Percentiles rank a stretch among this genome's conserved stretches.
phyloP scores from a whole-genome alignment of 805 yeast species.

The Candida succiphila region DNA sequence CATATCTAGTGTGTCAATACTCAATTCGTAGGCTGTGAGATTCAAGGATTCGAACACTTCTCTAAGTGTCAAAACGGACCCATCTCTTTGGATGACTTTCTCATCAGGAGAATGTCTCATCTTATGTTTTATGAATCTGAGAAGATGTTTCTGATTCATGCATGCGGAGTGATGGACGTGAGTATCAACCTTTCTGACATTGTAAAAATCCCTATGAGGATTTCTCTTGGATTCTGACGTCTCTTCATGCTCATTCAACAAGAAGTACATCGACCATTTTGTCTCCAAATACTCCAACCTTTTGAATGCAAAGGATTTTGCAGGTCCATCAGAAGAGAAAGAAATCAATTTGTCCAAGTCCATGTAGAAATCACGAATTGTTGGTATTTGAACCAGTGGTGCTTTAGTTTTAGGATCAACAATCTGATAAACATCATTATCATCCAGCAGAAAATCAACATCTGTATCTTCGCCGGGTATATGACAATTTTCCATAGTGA shows the following conservation, averaged over 20 bases:
- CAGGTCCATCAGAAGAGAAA: conserved; percentile 88
- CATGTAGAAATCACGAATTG: conserved; percentile 72
- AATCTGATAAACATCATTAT: conserved; percentile 58
- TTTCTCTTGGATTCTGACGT: conserved; percentile 81
- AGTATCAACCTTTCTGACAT: conserved; percentile 93
- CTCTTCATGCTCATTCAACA: conserved; percentile 89
- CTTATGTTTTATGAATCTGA: conserved; percentile 91
- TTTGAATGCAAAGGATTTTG: conserved; percentile 91
- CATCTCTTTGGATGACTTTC: conserved; percentile 90
- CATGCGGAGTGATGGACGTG: conserved; percentile 99
- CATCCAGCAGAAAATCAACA: conserved; percentile 36
- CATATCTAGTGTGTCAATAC: conserved; percentile 97
- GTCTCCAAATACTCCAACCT: conserved; percentile 92
- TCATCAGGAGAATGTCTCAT: conserved; percentile 81
- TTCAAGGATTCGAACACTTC: conserved; percentile 88
- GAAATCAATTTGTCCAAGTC: conserved; percentile 70
- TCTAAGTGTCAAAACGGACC: conserved; percentile 71
- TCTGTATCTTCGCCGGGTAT: conserved; percentile 41
- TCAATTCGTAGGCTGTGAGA: conserved; percentile 86
- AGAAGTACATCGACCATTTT: conserved; percentile 84
- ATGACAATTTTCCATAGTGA: conserved; percentile 44
- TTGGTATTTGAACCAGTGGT: conserved; percentile 59
- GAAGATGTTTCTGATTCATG: conserved; percentile 95
- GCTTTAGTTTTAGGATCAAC: conserved; percentile 18
- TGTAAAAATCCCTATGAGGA: conserved; percentile 96